Base-by-base conservation (phyloP, 2,329 filamentous ascomycete species). In the Botrytis paeoniae region DNA sequence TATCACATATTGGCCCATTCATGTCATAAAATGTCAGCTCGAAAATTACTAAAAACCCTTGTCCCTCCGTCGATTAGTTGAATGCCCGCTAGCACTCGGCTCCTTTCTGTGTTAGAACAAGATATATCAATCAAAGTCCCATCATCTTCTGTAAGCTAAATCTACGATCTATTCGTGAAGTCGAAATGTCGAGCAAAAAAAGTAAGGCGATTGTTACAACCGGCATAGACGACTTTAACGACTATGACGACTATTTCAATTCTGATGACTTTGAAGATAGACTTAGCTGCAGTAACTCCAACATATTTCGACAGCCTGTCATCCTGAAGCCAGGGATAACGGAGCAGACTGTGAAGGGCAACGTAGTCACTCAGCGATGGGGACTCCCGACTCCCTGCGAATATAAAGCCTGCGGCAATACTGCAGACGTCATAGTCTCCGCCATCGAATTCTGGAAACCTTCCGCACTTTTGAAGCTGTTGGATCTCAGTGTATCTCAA, bases 131-230 rank as follows among this genome's bases (percentile, higher is more conserved):
- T 14, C 6, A 32, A 8, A 32, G 16, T 57, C 51, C 51, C 51
- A 8, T 57, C 7, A 9, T 57, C 16, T 29, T 29, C n/a, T 57
- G 51, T 29, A 6, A 18, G 51, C 51, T 57, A 7, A 32, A 54
- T 29, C 6, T 29, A 54, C 0, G 14, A 29, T 18, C n/a, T n/a
- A 54, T 6, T 18, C 6, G 14, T 3, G 14, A 54, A 16, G n/a
- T 54, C 2, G 5, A 16, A 2, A 54, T 54, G n/a, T 4, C n/a
- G 14, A 29, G n/a, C 51, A 54, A 29, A 1, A 54, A 54, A 16
- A 16, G 14, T 5, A n/a, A n/a, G 12, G 1, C 25, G 12, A 12
- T 7, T 54, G 1, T 0, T 4, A 2, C 4, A 48, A 12, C 1
- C 4, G 9, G 5, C 45, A 45, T 7, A 3, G 43, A 45, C 25